These are phyloP conservation scores for Ochetophila trinervis DNA, from an alignment of 306 rosid species.

Conservation along the genomic window DNA sequence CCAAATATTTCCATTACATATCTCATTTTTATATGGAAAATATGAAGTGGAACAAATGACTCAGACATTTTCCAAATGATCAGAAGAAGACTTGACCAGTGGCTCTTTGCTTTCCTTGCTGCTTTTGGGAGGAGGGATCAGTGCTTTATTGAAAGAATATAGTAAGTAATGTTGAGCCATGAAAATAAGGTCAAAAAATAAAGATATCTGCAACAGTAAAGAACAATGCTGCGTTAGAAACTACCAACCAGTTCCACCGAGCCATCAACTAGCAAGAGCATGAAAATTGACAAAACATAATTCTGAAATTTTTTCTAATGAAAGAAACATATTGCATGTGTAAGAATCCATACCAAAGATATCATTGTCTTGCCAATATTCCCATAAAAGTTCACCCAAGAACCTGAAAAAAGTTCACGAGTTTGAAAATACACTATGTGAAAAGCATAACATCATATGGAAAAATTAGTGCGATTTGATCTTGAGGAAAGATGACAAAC, in stretches of 20 bases:
- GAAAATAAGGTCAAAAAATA: conserved; percentile 75
- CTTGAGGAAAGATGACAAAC: conserved; percentile 34
- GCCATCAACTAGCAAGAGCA: too few relatives aligned
- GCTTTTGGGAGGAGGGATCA: conserved; percentile 21
- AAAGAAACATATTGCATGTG: background rate
- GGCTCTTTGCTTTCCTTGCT: conserved; percentile 37
- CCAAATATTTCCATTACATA: background rate
- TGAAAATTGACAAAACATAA: too few relatives aligned
- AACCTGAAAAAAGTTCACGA: conserved; percentile 47
- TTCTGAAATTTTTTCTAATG: background rate
- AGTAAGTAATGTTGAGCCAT: conserved; percentile 64
- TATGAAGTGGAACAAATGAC: conserved; percentile 5
- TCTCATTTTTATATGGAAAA: background rate
- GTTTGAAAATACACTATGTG: conserved; percentile 14
- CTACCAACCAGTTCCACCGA: too few relatives aligned
- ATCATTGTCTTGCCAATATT: conserved; percentile 76
- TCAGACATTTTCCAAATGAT: conserved; percentile 35
- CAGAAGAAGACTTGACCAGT: conserved; percentile 36
- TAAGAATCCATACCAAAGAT: conserved; percentile 59
- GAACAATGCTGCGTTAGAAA: too few relatives aligned
- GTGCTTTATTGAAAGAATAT: conserved; percentile 38
- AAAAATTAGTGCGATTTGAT: background rate
- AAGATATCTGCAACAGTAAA: conserved; percentile 56
- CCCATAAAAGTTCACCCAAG: conserved; percentile 87
- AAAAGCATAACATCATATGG: conserved; percentile 6